phyloP scores from a whole-genome alignment of 768 basidiomycete species.

The Hygrophorus pudorinus region DNA sequence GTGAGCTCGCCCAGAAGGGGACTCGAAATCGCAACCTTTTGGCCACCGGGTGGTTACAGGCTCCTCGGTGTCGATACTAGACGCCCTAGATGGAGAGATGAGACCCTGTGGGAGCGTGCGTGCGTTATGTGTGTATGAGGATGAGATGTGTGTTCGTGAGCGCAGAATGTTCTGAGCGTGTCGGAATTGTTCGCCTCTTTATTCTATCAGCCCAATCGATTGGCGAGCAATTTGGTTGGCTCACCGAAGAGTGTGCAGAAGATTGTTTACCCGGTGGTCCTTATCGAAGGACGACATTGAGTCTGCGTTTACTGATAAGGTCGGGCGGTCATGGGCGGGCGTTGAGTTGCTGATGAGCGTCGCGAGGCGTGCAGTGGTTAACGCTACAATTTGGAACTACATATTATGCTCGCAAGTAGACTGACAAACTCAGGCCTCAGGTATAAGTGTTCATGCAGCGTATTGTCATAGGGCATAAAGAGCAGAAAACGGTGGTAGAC shows the following conservation, averaged over 20 bases:
- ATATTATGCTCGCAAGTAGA: too few species aligned
- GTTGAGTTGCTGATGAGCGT: too few species aligned
- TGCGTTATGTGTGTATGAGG: slow-evolving; percentile 23
- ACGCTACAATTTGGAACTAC: too few species aligned
- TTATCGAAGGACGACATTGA: slow-evolving; percentile 2
- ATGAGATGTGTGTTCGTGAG: slow-evolving; percentile 22
- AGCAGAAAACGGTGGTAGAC: neutral
- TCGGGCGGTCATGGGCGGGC: too few species aligned
- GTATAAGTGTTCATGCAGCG: neutral
- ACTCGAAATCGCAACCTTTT: slow-evolving; percentile 7
- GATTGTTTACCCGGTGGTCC: slow-evolving; percentile 32
- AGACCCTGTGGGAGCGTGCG: slow-evolving; percentile 43
- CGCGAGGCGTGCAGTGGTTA: too few species aligned
- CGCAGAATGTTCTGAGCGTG: slow-evolving; percentile 45
- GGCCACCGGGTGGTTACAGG: slow-evolving; percentile 12
- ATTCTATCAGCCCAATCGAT: neutral
- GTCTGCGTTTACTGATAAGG: too few species aligned
- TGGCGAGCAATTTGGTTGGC: slow-evolving; percentile 3
- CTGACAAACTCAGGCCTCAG: too few species aligned
- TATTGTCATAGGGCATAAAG: neutral
- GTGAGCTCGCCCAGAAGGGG: slow-evolving; percentile 39
- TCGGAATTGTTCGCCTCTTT: slow-evolving; percentile 65
- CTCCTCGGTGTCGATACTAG: slow-evolving; percentile 31
- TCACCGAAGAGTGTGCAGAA: slow-evolving; percentile 45
- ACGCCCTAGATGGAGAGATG: slow-evolving; percentile 48